Evolutionary conservation across 75 land plant species (phyloP).

Genomic region (Picea glauca): DNA sequence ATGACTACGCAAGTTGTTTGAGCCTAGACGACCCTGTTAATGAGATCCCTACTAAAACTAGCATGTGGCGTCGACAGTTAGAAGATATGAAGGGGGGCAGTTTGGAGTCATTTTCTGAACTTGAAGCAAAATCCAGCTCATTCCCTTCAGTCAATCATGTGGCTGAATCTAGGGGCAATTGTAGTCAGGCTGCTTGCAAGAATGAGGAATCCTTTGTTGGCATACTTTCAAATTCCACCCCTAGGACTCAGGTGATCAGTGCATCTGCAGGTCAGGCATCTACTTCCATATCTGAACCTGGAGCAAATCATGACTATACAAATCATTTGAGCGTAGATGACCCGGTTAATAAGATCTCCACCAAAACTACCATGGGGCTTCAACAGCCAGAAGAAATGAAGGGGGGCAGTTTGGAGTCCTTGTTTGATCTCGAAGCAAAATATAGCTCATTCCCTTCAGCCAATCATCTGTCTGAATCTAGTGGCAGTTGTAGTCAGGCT

Average conservation of each 20-base stretch:
- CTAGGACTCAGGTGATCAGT: background rate
- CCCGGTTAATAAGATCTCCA: background rate
- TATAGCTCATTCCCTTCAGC: too few relatives aligned
- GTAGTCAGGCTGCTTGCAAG: background rate
- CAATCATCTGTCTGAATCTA: background rate
- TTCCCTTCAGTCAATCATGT: background rate
- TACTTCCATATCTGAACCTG: background rate
- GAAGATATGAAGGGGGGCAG: background rate
- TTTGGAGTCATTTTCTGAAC: slow-evolving; percentile 1
- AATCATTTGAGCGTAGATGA: background rate
- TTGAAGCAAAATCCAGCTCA: background rate
- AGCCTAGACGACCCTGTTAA: background rate
- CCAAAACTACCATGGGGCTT: background rate
- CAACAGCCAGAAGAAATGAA: background rate
- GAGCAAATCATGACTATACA: background rate
- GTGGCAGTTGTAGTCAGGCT: background rate
- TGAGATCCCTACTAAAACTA: background rate
- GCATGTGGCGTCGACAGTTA: background rate
- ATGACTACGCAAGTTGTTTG: background rate
- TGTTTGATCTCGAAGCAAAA: slow-evolving; percentile 1
- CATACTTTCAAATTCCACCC: too few relatives aligned
- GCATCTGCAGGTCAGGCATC: background rate
- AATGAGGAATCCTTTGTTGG: background rate
- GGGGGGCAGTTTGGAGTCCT: background rate
- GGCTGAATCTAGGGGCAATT: background rate